Base-by-base conservation (phyloP, 345 rosid genomes). In the Angophora floribunda region DNA sequence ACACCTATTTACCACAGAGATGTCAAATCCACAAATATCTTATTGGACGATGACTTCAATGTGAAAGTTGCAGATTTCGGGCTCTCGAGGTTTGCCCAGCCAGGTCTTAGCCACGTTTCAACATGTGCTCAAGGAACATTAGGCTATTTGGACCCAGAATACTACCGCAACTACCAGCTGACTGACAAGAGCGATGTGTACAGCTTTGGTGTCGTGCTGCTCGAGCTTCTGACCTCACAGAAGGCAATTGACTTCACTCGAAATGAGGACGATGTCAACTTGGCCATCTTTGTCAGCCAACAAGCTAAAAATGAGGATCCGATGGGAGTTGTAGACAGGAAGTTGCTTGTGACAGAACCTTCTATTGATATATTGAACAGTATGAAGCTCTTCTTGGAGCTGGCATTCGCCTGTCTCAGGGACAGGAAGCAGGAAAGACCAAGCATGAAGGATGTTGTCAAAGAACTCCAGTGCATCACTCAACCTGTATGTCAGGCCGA, bases 51-150 rank as follows among this genome's bases (percentile, higher is more conserved):
- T 14, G 91, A 94, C 1, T 91, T 91, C 89, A 91, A 92, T 24
- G 92, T 90, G 8, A 95, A 95, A 89, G 97, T 95, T 26, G 86
- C 95, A 1, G 96, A 94, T 87, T 95, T 95, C 15, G 97, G 96
- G 11, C 91, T 95, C 53, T 95, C 97, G 6, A 91, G 97, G 52
- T 88, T 94, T 67, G 97, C 97, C 87, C 79, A 26, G 19, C 95
- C 95, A 0, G 97, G 94, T 32, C 90, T 94, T 52, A 94, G 95
- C 85, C 97, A 95, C 88, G 95, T 94, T 26, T 94, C 97, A 12
- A 94, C 97, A 26, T 94, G 96, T 89, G 96, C 96, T 49, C 96
- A 93, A 49, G 97, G 96, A 28, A 94, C 97, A 15, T 75, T 95
- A 3, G 97, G 97, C 24, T 95, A 95, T 91, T 86, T 95, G 70